Conservation (phyloP, 148 eudicot species). For the Camellia japonica region DNA sequence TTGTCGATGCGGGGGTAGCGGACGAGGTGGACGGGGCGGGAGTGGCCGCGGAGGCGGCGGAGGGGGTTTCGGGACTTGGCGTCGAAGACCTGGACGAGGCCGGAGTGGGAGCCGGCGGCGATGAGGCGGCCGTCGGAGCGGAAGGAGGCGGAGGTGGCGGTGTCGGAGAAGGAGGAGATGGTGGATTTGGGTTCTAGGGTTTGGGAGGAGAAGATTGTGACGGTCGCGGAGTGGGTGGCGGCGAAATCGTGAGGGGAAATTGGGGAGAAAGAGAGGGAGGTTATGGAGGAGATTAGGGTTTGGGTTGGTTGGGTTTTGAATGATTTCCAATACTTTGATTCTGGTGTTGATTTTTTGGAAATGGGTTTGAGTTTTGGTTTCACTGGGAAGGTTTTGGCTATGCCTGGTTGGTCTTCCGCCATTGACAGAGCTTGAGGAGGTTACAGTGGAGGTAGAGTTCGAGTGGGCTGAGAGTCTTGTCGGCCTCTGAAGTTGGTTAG, state of each 20-base stretch:
- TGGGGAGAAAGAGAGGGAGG: constrained; percentile 66
- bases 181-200: constrained; percentile 41
- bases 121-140: constrained; percentile 72
- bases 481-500: not conserved
- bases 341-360: constrained; percentile 53
- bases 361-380: constrained; percentile 65
- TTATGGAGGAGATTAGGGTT: constrained; percentile 46
- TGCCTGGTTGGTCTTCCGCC: constrained; percentile 29
- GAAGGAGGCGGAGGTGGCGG: constrained; percentile 58
- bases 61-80: constrained; percentile 48
- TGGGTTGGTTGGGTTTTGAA: constrained; percentile 55
- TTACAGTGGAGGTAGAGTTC: not conserved
- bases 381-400: constrained; percentile 40
- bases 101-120: constrained; percentile 59
- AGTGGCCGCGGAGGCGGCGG: constrained; percentile 52
- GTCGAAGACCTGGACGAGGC: constrained; percentile 59
- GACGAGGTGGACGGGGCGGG: constrained; percentile 56
- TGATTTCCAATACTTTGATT: constrained; percentile 73
- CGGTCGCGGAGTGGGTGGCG: constrained; percentile 60
- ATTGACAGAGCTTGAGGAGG: constrained; percentile 21
- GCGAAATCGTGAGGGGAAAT: constrained; percentile 55
- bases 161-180: constrained; percentile 53
- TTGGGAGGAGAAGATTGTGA: constrained; percentile 50
- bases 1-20: constrained; percentile 58
- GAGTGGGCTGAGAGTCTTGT: not conserved